Percentiles rank a stretch among this genome's conserved stretches.
These are phyloP conservation scores for Botrytis fragariae DNA, from an alignment of 2,329 filamentous ascomycete species.

Conservation along the genomic window DNA sequence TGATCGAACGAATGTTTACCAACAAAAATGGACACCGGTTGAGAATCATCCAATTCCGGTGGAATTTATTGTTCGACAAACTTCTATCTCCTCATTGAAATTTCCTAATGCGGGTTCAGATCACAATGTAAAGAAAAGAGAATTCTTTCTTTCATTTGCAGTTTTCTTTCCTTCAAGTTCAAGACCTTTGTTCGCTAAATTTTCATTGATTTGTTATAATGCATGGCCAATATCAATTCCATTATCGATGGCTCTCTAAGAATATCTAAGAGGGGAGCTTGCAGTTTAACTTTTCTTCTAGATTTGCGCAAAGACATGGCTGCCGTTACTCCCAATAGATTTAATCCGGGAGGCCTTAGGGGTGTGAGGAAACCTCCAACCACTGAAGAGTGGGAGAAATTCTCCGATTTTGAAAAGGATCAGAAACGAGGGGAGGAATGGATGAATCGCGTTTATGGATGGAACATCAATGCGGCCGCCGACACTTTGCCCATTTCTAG, in stretches of 20 bases:
- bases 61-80: background rate
- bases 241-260: background rate
- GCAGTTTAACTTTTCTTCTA: background rate
- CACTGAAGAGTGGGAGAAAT: background rate
- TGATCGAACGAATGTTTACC: background rate
- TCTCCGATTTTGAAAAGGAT: background rate
- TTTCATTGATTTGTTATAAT: background rate
- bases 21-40: background rate
- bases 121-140: background rate
- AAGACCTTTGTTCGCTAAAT: background rate
- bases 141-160: too few relatives aligned
- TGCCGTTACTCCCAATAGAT: background rate
- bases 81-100: background rate
- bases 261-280: background rate
- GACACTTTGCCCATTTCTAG: accelerated
- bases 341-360: background rate
- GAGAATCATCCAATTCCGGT: background rate
- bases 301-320: background rate
- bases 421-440: background rate
- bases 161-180: too few relatives aligned
- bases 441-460: background rate
- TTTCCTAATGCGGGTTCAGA: background rate
- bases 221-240: background rate
- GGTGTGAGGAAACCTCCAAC: background rate
- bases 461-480: background rate